These are phyloP conservation scores for Zoysia matrella DNA, from an alignment of 202 grass and related monocot species.

Conservation along the genomic window DNA sequence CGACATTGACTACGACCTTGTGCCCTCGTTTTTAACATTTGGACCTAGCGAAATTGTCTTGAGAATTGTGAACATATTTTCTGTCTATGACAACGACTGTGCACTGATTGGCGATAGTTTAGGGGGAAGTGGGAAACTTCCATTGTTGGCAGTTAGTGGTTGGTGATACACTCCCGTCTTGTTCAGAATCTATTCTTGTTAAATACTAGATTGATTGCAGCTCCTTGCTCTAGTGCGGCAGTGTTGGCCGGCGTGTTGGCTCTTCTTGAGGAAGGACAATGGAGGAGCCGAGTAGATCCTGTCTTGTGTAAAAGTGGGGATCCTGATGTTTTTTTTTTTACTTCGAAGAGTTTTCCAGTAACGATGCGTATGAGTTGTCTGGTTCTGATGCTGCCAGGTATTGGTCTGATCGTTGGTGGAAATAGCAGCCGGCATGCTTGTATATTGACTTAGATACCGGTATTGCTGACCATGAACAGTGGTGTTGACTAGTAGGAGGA, in stretches of 20 bases:
- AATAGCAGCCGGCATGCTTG: neutral
- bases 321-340: neutral
- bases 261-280: slow-evolving; percentile 26
- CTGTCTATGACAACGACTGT: neutral
- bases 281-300: neutral
- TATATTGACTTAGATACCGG: slow-evolving; percentile 26
- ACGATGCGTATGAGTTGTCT: neutral
- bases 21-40: neutral
- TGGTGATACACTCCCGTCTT: slow-evolving; percentile 14
- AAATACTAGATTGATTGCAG: neutral
- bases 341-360: slow-evolving; percentile 23
- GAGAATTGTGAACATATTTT: slow-evolving; percentile 1
- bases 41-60: neutral
- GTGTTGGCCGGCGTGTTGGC: slow-evolving; percentile 7
- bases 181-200: slow-evolving; percentile 4
- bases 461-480: neutral
- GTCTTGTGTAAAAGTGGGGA: slow-evolving; percentile 3
- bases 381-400: slow-evolving; percentile 24
- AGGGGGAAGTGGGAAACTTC: neutral
- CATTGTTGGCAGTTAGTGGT: slow-evolving; percentile 29
- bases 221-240: neutral
- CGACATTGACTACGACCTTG: slow-evolving; percentile 8
- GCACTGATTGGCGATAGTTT: slow-evolving; percentile 16
- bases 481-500: slow-evolving; percentile 31
- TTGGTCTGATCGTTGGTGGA: neutral